Evolutionary conservation across 2,329 filamentous ascomycete species (phyloP).

Genomic region (Neoarthrinium moseri): DNA sequence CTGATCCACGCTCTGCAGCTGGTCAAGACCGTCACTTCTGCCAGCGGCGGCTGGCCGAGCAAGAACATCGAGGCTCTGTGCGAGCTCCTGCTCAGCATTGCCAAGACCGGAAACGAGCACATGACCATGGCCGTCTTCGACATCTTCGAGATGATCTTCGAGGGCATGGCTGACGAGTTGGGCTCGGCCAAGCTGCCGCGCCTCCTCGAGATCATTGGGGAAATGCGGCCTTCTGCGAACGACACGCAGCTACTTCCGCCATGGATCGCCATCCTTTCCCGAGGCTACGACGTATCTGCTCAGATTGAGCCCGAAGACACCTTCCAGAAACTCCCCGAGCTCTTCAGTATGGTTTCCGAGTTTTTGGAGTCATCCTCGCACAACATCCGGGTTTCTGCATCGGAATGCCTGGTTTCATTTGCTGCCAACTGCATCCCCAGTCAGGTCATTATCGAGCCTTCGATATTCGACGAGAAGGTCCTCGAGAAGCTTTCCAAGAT

Average conservation of each 20-base stretch:
- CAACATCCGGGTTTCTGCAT: conserved; percentile 92
- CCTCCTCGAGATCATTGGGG: conserved; percentile 86
- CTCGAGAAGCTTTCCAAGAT: conserved; percentile 77
- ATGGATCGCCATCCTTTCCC: conserved; percentile 93
- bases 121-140: conserved; percentile 96
- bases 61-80: conserved; percentile 92
- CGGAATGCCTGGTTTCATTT: conserved; percentile 92
- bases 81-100: conserved; percentile 84
- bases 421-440: conserved; percentile 85
- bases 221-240: conserved; percentile 86
- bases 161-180: conserved; percentile 81
- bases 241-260: conserved; percentile 93
- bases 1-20: conserved; percentile 91
- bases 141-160: conserved; percentile 96
- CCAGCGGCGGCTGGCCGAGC: conserved; percentile 92
- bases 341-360: conserved; percentile 76
- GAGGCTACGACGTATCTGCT: conserved; percentile 90
- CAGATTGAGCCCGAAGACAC: conserved; percentile 88
- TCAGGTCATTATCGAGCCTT: conserved; percentile 81
- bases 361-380: conserved; percentile 86
- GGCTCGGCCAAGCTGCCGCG: conserved; percentile 87
- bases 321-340: conserved; percentile 81
- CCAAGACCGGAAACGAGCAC: conserved; percentile 87
- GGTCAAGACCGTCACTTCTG: conserved; percentile 83
- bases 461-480: conserved; percentile 87